Conservation (phyloP, 1,284 basidiomycete species). For the Irpex rosettiformis region DNA sequence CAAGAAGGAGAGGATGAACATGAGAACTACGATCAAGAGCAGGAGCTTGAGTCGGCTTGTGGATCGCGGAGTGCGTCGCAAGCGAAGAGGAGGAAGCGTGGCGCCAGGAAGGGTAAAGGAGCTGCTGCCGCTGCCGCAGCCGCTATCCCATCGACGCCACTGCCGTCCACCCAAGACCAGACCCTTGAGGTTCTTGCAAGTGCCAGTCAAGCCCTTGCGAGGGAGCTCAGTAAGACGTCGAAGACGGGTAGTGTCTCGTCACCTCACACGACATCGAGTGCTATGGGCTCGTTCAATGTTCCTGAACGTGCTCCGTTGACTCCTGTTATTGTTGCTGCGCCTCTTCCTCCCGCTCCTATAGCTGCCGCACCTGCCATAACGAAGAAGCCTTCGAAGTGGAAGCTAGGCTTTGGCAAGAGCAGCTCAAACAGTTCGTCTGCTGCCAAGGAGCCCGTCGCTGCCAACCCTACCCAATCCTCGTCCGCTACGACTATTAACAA, state of each 20-base stretch:
- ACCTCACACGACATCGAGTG: conserved; percentile 1
- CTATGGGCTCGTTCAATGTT: neutral
- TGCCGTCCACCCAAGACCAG: conserved; percentile 33
- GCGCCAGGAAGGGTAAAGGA: conserved; percentile 70
- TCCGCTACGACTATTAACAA: conserved; percentile 52
- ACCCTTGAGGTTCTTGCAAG: conserved; percentile 70
- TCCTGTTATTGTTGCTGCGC: conserved; percentile 5
- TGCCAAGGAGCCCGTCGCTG: conserved; percentile 6
- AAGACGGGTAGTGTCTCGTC: conserved; percentile 17
- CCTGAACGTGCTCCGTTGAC: conserved; percentile 14
- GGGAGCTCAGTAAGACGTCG: conserved; percentile 71
- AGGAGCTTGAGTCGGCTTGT: conserved; percentile 21
- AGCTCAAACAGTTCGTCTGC: conserved; percentile 25
- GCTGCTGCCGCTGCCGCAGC: conserved; percentile 16
- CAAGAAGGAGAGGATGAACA: conserved; percentile 38
- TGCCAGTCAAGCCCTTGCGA: conserved; percentile 78
- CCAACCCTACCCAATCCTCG: neutral
- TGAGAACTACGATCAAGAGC: conserved; percentile 32
- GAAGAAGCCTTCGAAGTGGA: conserved; percentile 82
- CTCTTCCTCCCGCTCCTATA: conserved; percentile 18
- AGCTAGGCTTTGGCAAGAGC: conserved; percentile 67
- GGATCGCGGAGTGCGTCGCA: conserved; percentile 58
- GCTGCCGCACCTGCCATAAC: conserved; percentile 35
- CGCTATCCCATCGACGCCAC: conserved; percentile 21
- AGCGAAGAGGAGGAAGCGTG: conserved; percentile 75